These are phyloP conservation scores for Scheffersomyces lignosus DNA, from an alignment of 805 yeast genomes.

Conservation along the genomic window DNA sequence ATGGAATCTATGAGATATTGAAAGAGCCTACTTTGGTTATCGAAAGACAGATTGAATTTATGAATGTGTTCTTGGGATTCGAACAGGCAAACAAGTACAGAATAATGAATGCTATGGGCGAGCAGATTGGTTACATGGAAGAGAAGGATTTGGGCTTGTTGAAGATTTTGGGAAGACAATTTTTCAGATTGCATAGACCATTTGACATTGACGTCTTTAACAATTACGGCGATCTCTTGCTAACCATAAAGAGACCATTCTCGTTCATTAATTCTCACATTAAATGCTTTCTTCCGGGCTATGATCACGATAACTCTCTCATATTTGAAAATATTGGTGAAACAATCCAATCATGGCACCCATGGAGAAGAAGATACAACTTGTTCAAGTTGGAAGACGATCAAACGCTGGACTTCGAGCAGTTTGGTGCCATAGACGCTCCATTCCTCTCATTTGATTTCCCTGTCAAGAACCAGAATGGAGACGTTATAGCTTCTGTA, in stretches of 20 bases:
- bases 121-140: conserved; percentile 73
- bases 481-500: conserved; percentile 67
- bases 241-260: conserved; percentile 79
- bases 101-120: conserved; percentile 72
- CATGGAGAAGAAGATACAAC: conserved; percentile 88
- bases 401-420: conserved; percentile 52
- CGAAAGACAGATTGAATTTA: conserved; percentile 84
- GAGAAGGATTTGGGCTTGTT: conserved; percentile 76
- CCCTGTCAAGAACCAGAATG: conserved; percentile 63
- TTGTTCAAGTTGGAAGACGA: conserved; percentile 55
- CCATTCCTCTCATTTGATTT: conserved; percentile 86
- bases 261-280: conserved; percentile 88
- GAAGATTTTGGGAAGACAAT: conserved; percentile 76
- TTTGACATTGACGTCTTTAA: conserved; percentile 73
- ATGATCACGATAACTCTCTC: conserved; percentile 31
- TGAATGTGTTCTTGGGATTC: conserved; percentile 84
- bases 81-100: conserved; percentile 87
- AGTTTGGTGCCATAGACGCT: conserved; percentile 86
- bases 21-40: conserved; percentile 82
- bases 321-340: conserved; percentile 69
- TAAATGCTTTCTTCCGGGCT: conserved; percentile 64
- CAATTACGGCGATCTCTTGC: conserved; percentile 54
- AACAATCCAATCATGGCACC: conserved; percentile 89
- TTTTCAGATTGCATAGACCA: conserved; percentile 85
- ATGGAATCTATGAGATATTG: conserved; percentile 62